phyloP scores from a whole-genome alignment of 768 basidiomycete genomes.

The Boletus subcaerulescens region DNA sequence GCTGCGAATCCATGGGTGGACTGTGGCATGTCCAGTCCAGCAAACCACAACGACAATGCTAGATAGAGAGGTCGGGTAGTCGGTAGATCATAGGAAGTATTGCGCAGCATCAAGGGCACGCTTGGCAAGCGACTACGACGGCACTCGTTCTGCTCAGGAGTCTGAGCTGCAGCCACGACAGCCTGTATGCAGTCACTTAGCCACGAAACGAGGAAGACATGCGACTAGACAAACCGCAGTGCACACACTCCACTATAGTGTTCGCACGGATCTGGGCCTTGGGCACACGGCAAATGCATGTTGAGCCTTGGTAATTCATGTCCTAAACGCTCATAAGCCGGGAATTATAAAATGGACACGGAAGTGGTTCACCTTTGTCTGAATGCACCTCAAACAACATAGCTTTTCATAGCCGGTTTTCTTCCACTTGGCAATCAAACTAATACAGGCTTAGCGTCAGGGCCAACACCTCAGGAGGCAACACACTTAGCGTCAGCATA shows the following conservation, averaged over 20 bases:
- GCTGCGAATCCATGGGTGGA: background rate
- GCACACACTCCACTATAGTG: slow-evolving; percentile 93
- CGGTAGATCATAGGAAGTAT: background rate
- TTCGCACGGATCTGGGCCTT: slow-evolving; percentile 89
- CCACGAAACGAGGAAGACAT: background rate
- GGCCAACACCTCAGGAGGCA: background rate
- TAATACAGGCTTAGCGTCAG: slow-evolving; percentile 31
- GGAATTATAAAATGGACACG: slow-evolving; percentile 2
- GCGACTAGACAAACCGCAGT: slow-evolving; percentile 72
- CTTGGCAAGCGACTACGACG: background rate
- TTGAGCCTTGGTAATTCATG: slow-evolving; percentile 99
- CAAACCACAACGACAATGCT: background rate
- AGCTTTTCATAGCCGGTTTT: slow-evolving; percentile 98
- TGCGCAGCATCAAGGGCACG: too few relatives aligned
- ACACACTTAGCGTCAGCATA: slow-evolving; percentile 95
- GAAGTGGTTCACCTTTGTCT: slow-evolving; percentile 63
- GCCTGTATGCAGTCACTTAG: slow-evolving; percentile 44
- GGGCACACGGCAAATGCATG: slow-evolving; percentile 96
- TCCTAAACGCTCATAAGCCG: slow-evolving; percentile 51
- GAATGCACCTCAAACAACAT: slow-evolving; percentile 95
- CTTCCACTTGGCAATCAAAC: slow-evolving; percentile 99
- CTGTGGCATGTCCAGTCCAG: background rate
- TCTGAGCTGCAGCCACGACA: slow-evolving; percentile 92
- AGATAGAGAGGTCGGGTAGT: background rate
- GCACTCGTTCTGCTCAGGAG: slow-evolving; percentile 42